Conservation (phyloP, 495 filamentous ascomycete genomes). For the Cenococcum geophilum region DNA sequence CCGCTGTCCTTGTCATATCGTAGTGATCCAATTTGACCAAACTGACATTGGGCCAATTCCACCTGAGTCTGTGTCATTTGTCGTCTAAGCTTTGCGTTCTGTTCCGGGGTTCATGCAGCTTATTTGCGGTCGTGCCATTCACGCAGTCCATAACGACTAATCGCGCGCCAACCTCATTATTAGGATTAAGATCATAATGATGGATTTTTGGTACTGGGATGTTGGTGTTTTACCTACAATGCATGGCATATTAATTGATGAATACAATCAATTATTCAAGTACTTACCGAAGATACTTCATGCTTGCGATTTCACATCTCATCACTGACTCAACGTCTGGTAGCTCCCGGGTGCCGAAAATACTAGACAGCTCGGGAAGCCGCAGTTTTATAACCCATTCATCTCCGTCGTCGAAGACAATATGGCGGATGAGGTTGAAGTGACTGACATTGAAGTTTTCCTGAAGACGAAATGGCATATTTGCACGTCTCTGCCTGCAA, state of each 20-base stretch:
- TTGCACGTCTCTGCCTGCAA: background rate
- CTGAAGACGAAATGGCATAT: background rate
- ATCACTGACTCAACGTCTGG: background rate
- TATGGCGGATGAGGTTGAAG: background rate
- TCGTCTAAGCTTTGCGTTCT: background rate
- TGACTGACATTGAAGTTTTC: background rate
- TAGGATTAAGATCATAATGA: background rate
- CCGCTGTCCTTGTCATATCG: slow-evolving; percentile 5
- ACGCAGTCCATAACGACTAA: slow-evolving; percentile 20
- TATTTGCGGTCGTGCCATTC: slow-evolving; percentile 8
- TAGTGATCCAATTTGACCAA: slow-evolving; percentile 15
- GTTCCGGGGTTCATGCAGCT: background rate
- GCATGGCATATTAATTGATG: background rate
- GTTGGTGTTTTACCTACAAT: background rate
- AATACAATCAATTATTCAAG: background rate
- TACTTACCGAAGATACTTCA: background rate
- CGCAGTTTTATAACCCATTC: background rate
- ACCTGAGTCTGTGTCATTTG: slow-evolving; percentile 1
- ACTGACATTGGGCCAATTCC: background rate
- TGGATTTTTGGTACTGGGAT: background rate
- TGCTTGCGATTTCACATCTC: background rate
- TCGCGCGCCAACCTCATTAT: slow-evolving; percentile 13
- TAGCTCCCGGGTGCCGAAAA: background rate
- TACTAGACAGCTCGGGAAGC: background rate
- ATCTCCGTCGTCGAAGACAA: background rate